Percentiles rank a stretch among this genome's conserved stretches.
Evolutionary conservation across 345 rosid genomes (phyloP).

Genomic region (Turnera subulata): DNA sequence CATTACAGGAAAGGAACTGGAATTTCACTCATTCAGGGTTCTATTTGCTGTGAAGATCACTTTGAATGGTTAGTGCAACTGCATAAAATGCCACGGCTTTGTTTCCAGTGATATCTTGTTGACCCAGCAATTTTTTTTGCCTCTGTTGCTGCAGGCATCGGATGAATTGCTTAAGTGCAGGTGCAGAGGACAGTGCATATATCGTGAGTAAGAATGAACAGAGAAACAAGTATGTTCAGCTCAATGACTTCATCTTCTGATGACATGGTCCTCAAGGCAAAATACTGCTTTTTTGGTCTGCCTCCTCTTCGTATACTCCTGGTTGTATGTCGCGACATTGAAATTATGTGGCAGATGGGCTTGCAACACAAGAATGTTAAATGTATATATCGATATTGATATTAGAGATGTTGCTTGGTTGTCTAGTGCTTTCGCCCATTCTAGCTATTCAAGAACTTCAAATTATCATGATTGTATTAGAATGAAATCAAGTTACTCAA

Average conservation of each 20-base stretch:
- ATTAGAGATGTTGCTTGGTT: too few species aligned
- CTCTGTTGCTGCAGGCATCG: conserved; percentile 45
- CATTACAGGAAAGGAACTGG: conserved; percentile 52
- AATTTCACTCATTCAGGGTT: conserved; percentile 48
- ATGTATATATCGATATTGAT: too few species aligned
- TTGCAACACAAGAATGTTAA: background rate
- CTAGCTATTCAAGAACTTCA: too few species aligned
- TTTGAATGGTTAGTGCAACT: conserved; percentile 45
- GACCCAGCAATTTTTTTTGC: background rate
- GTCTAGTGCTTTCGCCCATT: too few species aligned
- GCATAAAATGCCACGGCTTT: background rate
- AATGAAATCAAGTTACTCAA: too few species aligned
- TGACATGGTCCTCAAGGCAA: conserved; percentile 12
- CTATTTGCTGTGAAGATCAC: conserved; percentile 74
- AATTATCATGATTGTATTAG: too few species aligned
- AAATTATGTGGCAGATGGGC: background rate
- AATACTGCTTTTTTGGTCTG: background rate
- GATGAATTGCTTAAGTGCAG: conserved; percentile 56
- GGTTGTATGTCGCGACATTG: background rate
- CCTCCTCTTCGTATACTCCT: too few species aligned
- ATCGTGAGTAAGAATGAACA: conserved; percentile 24
- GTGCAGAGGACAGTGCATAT: conserved; percentile 40
- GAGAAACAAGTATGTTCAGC: conserved; percentile 31
- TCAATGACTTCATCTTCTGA: conserved; percentile 63
- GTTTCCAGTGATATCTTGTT: background rate